Evolutionary conservation across 768 basidiomycete genomes (phyloP).

Genomic region (Podaxis sp.): DNA sequence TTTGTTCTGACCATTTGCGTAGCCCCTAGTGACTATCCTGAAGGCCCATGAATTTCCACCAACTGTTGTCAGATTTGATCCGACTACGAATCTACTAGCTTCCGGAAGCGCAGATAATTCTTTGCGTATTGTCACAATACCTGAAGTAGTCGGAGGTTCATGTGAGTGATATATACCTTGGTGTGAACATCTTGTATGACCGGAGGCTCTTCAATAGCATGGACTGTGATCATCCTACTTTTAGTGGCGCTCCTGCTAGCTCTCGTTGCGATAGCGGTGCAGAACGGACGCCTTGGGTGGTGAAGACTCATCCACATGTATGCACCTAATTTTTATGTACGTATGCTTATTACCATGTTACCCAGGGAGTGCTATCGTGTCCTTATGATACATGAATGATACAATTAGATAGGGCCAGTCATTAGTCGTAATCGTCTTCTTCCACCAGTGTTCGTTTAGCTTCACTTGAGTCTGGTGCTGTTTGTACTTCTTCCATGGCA

Average conservation of each 20-base stretch:
- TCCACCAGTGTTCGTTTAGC: constrained; percentile 78
- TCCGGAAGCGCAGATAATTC: constrained; percentile 92
- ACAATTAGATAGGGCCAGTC: neutral
- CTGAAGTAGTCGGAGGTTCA: constrained; percentile 35
- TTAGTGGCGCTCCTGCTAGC: constrained; percentile 38
- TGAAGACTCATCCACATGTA: neutral
- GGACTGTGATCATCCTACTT: constrained; percentile 33
- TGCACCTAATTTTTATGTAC: constrained; percentile 8
- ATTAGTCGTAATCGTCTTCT: constrained; percentile 81
- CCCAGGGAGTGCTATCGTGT: constrained; percentile 11
- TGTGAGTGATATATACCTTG: constrained; percentile 37
- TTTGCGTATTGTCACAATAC: constrained; percentile 58
- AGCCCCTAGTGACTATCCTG: constrained; percentile 86
- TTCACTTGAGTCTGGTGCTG: constrained; percentile 48
- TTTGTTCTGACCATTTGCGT: constrained; percentile 1
- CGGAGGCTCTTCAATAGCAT: constrained; percentile 23
- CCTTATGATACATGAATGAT: constrained; percentile 15
- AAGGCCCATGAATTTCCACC: constrained; percentile 95
- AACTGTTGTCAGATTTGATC: constrained; percentile 86
- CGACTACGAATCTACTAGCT: constrained; percentile 71
- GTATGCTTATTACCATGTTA: constrained; percentile 15
- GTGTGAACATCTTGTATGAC: constrained; percentile 10
- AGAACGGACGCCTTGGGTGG: constrained; percentile 17
- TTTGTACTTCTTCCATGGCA: constrained; percentile 75
- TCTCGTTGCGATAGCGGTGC: constrained; percentile 37